Percentiles rank a stretch among this genome's conserved stretches.
Conservation (phyloP, 352 stramenopile species). For the Globisporangium nodosum region DNA sequence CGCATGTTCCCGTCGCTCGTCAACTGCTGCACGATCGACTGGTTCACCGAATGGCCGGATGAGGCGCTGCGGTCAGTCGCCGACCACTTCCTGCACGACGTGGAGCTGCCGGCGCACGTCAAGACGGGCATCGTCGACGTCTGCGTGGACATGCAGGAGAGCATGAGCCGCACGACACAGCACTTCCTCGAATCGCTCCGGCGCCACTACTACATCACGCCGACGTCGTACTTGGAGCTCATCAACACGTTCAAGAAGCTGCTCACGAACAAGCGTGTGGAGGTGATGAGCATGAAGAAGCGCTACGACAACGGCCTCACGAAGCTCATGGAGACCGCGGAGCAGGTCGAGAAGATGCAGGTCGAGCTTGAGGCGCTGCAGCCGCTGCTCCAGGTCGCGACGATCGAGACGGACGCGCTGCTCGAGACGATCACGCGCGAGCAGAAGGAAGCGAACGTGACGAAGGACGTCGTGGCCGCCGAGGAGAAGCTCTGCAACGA, state of each 20-base stretch:
- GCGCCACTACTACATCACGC: slow-evolving; percentile 95
- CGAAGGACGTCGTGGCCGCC: slow-evolving; percentile 73
- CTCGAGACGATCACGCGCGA: slow-evolving; percentile 87
- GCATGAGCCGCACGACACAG: slow-evolving; percentile 74
- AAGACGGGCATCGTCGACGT: slow-evolving; percentile 91
- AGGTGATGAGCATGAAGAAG: slow-evolving; percentile 89
- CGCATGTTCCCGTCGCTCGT: slow-evolving; percentile 96
- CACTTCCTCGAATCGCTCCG: slow-evolving; percentile 85
- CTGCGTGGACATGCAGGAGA: slow-evolving; percentile 94
- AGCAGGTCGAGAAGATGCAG: slow-evolving; percentile 94
- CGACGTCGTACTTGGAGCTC: slow-evolving; percentile 93
- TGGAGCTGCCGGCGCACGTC: slow-evolving; percentile 71
- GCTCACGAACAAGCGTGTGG: slow-evolving; percentile 84
- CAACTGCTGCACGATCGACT: slow-evolving; percentile 97
- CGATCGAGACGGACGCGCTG: slow-evolving; percentile 86
- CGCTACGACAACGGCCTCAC: slow-evolving; percentile 91
- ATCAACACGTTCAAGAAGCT: slow-evolving; percentile 96
- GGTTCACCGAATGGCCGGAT: slow-evolving; percentile 94
- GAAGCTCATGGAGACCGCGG: slow-evolving; percentile 91
- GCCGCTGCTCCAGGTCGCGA: slow-evolving; percentile 89
- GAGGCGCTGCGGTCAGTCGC: slow-evolving; percentile 92
- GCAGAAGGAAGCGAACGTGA: slow-evolving; percentile 86
- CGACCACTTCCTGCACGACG: slow-evolving; percentile 88
- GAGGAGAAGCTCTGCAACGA: slow-evolving; percentile 86
- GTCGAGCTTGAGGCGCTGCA: slow-evolving; percentile 90